Base-by-base conservation (phyloP, 805 yeast genomes). In the Starmerella cellae region DNA sequence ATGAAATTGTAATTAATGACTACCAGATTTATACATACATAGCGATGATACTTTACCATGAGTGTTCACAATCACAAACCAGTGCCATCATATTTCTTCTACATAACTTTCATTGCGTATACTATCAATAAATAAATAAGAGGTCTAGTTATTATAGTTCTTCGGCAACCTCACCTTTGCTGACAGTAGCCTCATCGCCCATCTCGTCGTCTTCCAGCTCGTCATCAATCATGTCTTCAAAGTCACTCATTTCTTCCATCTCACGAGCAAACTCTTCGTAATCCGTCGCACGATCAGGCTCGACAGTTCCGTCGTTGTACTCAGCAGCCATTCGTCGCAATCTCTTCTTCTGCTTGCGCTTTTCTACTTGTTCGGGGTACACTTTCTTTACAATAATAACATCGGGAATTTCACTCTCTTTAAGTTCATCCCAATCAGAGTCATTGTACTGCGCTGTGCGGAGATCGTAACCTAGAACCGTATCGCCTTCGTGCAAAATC, bases 281-380 rank as follows among this genome's bases (percentile, higher is more conserved):
- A 64, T 85, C 57, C 9, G 46, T 38, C 36, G 43, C 37, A 43
- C 43, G 21, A 10, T 41, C 41, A 8, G 51, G 50, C 23, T 48
- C 94, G 50, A 81, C 87, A 50, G 75, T 79, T 65, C 85, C 79
- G 2, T 87, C 96, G 52, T 75, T 74, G 66, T 87, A 94, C 65
- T 91, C 97, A 58, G 72, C 82, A 30, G 97, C 97, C 95, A 88
- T 87, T 71, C 97, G 81, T 77, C 82, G 82, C 64, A 88, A 75
- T 94, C 94, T 83, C 62, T 70, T 69, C 39, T 19, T 37, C 71
- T 88, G 4, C 14, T n/a, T 14, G 19, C 27, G 77, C 73, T 79
- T 65, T 66, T 73, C 75, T 37, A 75, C 69, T 67, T 79, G 80
- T 69, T 94, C 79, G 36, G 77, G 71, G 67, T 85, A 88, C 44